phyloP scores from a whole-genome alignment of 2,329 filamentous ascomycete species.

The Colletotrichum endophyticum region DNA sequence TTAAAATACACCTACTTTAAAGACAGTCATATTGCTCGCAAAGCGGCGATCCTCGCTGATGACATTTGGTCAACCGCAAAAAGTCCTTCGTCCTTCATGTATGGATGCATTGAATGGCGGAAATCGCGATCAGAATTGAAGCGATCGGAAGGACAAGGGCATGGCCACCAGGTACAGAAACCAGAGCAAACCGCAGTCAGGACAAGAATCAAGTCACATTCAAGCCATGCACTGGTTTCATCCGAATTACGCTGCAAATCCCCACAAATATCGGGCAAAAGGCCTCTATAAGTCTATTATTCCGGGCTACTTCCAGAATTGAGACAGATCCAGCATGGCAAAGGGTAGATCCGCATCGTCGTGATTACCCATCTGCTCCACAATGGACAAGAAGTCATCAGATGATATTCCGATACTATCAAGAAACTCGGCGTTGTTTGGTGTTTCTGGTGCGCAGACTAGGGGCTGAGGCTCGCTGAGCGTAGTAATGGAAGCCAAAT shows the following conservation, averaged over 20 bases:
- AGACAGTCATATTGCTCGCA: neutral
- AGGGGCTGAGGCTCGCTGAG: neutral
- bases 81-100: no score
- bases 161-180: neutral
- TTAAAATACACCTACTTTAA: neutral
- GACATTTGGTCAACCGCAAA: neutral
- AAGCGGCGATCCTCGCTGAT: neutral
- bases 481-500: neutral
- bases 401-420: constrained; percentile 42
- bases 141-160: no score
- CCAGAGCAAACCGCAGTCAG: neutral
- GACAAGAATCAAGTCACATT: neutral
- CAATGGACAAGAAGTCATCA: constrained; percentile 40
- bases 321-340: neutral
- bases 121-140: neutral
- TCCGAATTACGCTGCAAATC: neutral
- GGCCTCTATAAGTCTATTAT: neutral
- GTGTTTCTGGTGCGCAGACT: neutral
- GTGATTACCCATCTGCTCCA: constrained; percentile 34
- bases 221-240: neutral
- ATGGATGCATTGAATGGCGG: neutral
- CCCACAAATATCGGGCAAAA: no score
- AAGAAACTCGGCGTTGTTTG: constrained; percentile 34
- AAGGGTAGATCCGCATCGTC: neutral
- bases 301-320: neutral